Evolutionary conservation across 2,329 filamentous ascomycete genomes (phyloP), one percentile per base, ranked within the genome.

Genomic region (Fusarium globosum): DNA sequence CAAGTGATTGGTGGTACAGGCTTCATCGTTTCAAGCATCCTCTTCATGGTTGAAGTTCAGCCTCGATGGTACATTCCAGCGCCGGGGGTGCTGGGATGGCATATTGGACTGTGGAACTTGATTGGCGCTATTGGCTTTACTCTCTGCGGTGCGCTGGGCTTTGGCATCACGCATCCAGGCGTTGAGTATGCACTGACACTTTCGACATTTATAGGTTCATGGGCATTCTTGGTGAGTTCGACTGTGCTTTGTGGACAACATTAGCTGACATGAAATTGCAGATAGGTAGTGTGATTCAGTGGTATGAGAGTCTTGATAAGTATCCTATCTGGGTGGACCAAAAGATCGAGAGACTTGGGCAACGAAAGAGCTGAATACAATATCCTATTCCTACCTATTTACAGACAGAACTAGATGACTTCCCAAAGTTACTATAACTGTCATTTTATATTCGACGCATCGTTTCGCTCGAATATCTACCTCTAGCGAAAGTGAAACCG

Each of bases 21-120:
- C 9, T 93, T 93, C 80, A 87, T 92, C 67, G 76, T 90, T 30
- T 91, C 84, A 12, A 83, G 86, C 28, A 76, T 82, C 6, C 80
- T 93, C 4, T 92, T 92, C 80, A 92, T 92, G 86, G 76, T 93
- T 13, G 91, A 93, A 79, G 91, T 90, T 6, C 91, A 93, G 79
- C 78, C 84, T 45, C 86, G 84, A 51, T 93, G 91, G 91, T 92
- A 88, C 74, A 81, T 83, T 18, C 90, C 91, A 0, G 88, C 89
- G 0, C 84, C 83, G 7, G 77, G 80, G 7, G 82, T 89, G 1
- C 83, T 93, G 4, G 91, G 91, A 7, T 93, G 91, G 91, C 89
- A 92, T 79, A 88, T 93, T 72, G 91, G 89, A 0, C 79, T 87
- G 14, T 93, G 90, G 89, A 93, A 92, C 74, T 79, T 91, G 5